Percentiles rank a stretch among this genome's conserved stretches.
Evolutionary conservation across 495 filamentous ascomycete species (phyloP).

Genomic region (Penicillium cinerascens): DNA sequence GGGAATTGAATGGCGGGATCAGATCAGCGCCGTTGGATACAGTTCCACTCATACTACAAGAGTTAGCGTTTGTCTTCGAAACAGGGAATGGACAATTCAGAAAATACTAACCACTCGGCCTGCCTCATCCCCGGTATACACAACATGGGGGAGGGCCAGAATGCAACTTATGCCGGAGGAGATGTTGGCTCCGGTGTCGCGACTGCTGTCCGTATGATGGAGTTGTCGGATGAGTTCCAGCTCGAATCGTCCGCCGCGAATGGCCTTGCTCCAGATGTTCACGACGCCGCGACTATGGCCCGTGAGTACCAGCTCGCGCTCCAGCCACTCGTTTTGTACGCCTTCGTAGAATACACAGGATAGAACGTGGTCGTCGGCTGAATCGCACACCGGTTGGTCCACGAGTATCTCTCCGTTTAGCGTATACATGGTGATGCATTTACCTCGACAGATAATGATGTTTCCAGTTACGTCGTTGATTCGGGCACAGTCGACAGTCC

Average conservation of each 20-base stretch:
- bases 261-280: slow-evolving; percentile 63
- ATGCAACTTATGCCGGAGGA: slow-evolving; percentile 83
- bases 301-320: slow-evolving; percentile 81
- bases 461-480: slow-evolving; percentile 90
- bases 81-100: neutral
- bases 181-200: slow-evolving; percentile 72
- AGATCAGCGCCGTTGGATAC: slow-evolving; percentile 58
- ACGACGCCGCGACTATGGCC: slow-evolving; percentile 82
- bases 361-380: slow-evolving; percentile 67
- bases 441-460: slow-evolving; percentile 77
- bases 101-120: slow-evolving; percentile 66
- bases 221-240: slow-evolving; percentile 69
- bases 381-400: slow-evolving; percentile 72
- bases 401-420: slow-evolving; percentile 82
- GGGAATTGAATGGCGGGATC: neutral
- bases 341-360: slow-evolving; percentile 94
- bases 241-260: slow-evolving; percentile 51
- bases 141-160: slow-evolving; percentile 72
- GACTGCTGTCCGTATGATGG: slow-evolving; percentile 73
- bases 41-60: slow-evolving; percentile 80
- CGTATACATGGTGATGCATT: slow-evolving; percentile 73
- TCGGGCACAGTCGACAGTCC: slow-evolving; percentile 60
- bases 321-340: slow-evolving; percentile 84
- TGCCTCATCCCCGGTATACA: slow-evolving; percentile 92
- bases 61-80: neutral